Evolutionary conservation across 805 yeast species (phyloP), one percentile per base, ranked within the genome.

Genomic region (Schizosaccharomyces osmophilus): DNA sequence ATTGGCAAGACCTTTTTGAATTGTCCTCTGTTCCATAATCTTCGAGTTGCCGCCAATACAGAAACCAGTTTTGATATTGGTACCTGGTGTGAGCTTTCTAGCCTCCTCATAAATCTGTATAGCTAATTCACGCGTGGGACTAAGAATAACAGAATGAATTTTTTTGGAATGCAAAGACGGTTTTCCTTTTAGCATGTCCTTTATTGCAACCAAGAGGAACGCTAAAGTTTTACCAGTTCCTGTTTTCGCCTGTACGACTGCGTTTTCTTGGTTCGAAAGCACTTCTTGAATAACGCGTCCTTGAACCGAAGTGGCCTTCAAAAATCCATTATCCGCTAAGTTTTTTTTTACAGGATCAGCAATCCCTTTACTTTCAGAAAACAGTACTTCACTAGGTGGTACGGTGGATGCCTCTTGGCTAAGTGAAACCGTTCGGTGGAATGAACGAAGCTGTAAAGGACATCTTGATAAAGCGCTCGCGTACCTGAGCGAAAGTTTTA

Each of bases 31-130:
- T 71, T 93, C 99, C 1, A 95, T 80, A 69, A 93, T 93, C 71
- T 90, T 90, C 78, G 90, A 88, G 70, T 93, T 98, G 63, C 99
- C 99, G 69, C 99, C 99, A 73, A 88, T 88, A 29, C 93, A 94
- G 51, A 89, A 80, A 48, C 97, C 95, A 0, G 98, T 96, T 4
- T 93, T 97, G 55, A 93, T 78, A 9, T 22, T 58, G 17, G 60
- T 24, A 19, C 26, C 26, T 2, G 11, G 11, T 1, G 43, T 17
- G 19, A 58, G 29, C 4, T 24, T 24, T 4, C 11, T 39, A 63
- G 88, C 75, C 3, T 88, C 95, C 4, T 84, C 75, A 68, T 85
- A 84, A 60, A 90, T 87, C 69, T 93, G 98, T 5, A 83, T 70
- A 0, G 97, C 95, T 58, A 93, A 74, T 70, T 93, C 98, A 67